These are phyloP conservation scores for Didymella exigua DNA, from an alignment of 2,329 filamentous ascomycete species.

Conservation along the genomic window DNA sequence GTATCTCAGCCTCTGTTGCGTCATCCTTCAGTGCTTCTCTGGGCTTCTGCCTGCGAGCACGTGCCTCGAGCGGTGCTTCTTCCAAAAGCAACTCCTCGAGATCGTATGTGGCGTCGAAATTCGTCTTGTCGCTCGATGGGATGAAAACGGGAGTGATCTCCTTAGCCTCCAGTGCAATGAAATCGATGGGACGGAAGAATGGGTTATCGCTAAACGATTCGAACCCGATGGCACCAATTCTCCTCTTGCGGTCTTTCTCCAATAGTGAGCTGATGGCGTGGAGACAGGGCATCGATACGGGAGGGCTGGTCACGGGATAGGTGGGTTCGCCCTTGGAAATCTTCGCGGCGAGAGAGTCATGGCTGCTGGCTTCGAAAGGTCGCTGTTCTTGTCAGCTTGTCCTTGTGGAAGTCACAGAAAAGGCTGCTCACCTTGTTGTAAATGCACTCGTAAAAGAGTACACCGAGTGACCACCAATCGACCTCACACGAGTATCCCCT, in stretches of 20 bases:
- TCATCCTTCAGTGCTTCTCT: slow-evolving; percentile 90
- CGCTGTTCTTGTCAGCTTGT: slow-evolving; percentile 59
- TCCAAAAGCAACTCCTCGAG: slow-evolving; percentile 91
- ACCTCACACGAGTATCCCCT: slow-evolving; percentile 87
- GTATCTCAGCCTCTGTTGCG: slow-evolving; percentile 91
- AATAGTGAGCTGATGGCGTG: slow-evolving; percentile 86
- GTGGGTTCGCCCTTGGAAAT: slow-evolving; percentile 83
- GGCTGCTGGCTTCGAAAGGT: slow-evolving; percentile 89
- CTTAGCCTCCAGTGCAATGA: slow-evolving; percentile 81
- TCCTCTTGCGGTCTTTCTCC: slow-evolving; percentile 76
- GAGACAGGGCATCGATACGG: slow-evolving; percentile 84
- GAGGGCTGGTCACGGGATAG: slow-evolving; percentile 90
- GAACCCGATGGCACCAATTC: slow-evolving; percentile 83
- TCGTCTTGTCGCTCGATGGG: slow-evolving; percentile 96
- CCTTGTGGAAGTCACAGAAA: no score
- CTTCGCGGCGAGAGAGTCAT: slow-evolving; percentile 77
- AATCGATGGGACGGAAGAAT: slow-evolving; percentile 88
- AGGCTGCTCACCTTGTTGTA: slow-evolving; percentile 85
- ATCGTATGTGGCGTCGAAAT: slow-evolving; percentile 98
- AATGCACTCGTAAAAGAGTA: slow-evolving; percentile 99
- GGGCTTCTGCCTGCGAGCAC: slow-evolving; percentile 91
- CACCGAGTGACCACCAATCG: slow-evolving; percentile 98
- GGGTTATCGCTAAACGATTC: slow-evolving; percentile 84
- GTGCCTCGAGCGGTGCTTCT: slow-evolving; percentile 90
- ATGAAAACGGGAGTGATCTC: slow-evolving; percentile 89